phyloP scores from a whole-genome alignment of 176 grass and related monocot genomes.

The Oryza australiensis region DNA sequence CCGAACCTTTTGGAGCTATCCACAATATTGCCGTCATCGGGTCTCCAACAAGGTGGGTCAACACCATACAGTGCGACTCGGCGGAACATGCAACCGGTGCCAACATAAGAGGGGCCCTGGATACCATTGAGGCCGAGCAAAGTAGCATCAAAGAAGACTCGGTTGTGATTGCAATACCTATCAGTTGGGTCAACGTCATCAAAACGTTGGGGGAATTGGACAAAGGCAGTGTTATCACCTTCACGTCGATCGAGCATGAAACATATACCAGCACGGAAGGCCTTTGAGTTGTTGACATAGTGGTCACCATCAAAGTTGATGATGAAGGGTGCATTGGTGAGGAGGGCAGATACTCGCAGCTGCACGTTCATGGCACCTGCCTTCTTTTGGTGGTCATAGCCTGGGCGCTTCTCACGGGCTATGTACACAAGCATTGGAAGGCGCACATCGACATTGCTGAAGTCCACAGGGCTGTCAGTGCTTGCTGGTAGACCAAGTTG shows the following conservation, averaged over 20 bases:
- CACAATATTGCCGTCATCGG: constrained; percentile 27
- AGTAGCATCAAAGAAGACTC: constrained; percentile 94
- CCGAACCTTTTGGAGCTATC: constrained; percentile 43
- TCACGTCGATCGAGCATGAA: constrained; percentile 63
- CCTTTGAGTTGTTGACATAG: constrained; percentile 56
- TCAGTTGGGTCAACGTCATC: constrained; percentile 94
- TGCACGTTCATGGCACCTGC: constrained; percentile 59
- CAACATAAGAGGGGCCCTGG: constrained; percentile 60
- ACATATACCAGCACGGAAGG: constrained; percentile 53
- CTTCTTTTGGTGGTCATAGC: constrained; percentile 54
- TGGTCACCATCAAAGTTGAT: constrained; percentile 57
- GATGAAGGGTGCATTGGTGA: constrained; percentile 56
- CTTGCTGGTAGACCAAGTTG: constrained; percentile 37
- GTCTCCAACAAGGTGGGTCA: constrained; percentile 46
- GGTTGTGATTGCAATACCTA: constrained; percentile 93
- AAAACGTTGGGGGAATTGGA: constrained; percentile 92
- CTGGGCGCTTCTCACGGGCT: constrained; percentile 43
- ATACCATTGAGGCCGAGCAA: constrained; percentile 90
- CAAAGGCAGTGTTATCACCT: constrained; percentile 84
- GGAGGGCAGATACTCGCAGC: constrained; percentile 44
- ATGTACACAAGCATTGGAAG: constrained; percentile 61
- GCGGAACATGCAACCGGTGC: constrained; percentile 57
- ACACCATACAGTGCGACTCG: constrained; percentile 43
- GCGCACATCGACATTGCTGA: constrained; percentile 38
- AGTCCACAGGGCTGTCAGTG: constrained; percentile 37